Base-by-base conservation (phyloP, 164 flowering plant species). In the Dillenia suffruticosa region DNA sequence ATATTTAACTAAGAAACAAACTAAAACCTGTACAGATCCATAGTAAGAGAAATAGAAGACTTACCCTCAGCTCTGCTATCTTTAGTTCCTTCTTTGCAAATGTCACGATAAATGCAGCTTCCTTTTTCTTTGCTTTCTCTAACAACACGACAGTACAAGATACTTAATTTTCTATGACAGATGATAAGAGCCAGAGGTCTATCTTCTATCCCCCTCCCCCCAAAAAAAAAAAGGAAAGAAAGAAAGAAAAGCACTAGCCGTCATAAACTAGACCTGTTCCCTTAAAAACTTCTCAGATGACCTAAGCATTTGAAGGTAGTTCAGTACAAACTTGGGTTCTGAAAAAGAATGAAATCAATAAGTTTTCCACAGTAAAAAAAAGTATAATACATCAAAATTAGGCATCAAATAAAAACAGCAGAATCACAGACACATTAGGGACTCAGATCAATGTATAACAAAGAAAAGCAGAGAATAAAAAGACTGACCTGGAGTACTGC, bases 41-140 rank as follows among this genome's bases (percentile, higher is more conserved):
- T n/a, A 52, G 0, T 2, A 52, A 52, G 16, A 9, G 10, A 26
- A 26, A 52, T 32, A 6, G 9, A 45, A 24, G 9, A 0, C 61
- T 68, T 49, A 87, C 97, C 92, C 90, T 95, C 69, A 95, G 62
- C 68, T 95, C 98, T 24, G 97, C 87, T 68, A 92, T 89, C 77
- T 95, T 97, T 75, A 92, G 99, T 72, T 95, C 99, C 46, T 95
- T 72, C 70, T 95, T 95, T 55, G 98, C 96, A 80, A 92, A 88
- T 32, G 96, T 90, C 32, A 92, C 98, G 68, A 90, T 87, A 68
- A 92, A 90, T 49, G 98, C 98, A 77, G 95, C 99, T 82, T 95
- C 99, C 70, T 95, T 95, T 70, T 89, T 95, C 84, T 84, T 95
- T 65, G 96, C 96, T 74, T 86, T 95, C 63, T 95, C 99, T 61